Percentiles rank a stretch among this genome's conserved stretches.
These are phyloP conservation scores for Emiliania huxleyi DNA, from an alignment of 78 protist species.

Conservation along the genomic window DNA sequence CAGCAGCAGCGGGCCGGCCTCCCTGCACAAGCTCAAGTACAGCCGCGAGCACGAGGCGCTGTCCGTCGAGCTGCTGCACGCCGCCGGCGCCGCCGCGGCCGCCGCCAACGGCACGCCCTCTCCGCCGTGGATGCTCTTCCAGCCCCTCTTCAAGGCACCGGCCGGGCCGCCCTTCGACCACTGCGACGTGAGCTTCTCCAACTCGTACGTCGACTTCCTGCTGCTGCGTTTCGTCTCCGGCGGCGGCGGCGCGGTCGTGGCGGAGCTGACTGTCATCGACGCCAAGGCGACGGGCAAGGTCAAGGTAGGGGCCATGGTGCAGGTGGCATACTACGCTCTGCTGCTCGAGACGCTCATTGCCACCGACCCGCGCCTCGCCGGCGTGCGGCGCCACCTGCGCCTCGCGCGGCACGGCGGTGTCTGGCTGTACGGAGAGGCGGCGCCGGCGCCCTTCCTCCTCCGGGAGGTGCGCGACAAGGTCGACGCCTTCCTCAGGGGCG, in stretches of 20 bases:
- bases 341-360: not conserved
- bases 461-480: not conserved
- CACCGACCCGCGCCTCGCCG: not conserved
- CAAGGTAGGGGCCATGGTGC: not conserved
- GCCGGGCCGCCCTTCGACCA: not conserved
- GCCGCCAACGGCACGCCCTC: not conserved
- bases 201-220: not conserved
- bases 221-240: no score
- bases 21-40: no score
- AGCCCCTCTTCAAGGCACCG: not conserved
- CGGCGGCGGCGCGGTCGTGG: not conserved
- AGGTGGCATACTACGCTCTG: not conserved
- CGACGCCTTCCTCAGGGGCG: not conserved
- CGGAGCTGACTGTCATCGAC: not conserved
- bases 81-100: no score
- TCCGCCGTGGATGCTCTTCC: not conserved
- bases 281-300: not conserved
- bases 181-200: not conserved
- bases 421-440: not conserved
- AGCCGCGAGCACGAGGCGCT: no score
- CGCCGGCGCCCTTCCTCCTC: not conserved
- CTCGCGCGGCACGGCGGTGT: not conserved
- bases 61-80: no score
- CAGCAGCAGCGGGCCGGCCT: no score
- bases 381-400: not conserved